Conservation (phyloP, 371 early-diverging fungal genomes). For the Saksenaea oblongispora region DNA sequence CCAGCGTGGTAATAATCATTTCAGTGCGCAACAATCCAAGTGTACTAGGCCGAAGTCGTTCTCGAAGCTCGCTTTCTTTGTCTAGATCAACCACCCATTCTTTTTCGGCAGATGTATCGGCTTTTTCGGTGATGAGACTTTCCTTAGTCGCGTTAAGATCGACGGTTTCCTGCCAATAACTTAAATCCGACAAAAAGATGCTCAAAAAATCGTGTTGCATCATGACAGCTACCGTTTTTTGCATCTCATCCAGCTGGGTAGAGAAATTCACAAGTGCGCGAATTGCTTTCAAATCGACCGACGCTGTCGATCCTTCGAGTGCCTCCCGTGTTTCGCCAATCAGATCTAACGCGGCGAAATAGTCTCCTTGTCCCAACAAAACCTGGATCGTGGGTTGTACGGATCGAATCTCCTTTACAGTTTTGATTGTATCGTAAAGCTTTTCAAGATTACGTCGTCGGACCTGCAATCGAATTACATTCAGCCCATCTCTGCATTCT, state of each 20-base stretch:
- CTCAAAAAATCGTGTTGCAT: constrained; percentile 75
- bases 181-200: constrained; percentile 62
- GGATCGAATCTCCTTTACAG: constrained; percentile 72
- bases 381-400: constrained; percentile 82
- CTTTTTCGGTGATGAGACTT: not conserved
- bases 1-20: constrained; percentile 64
- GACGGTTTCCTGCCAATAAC: constrained; percentile 34
- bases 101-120: not conserved
- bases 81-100: constrained; percentile 17
- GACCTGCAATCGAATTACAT: constrained; percentile 78
- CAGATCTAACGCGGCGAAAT: constrained; percentile 84
- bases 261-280: constrained; percentile 62
- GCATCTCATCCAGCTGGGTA: constrained; percentile 66
- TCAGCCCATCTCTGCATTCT: constrained; percentile 75
- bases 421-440: constrained; percentile 65
- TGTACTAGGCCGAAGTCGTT: constrained; percentile 67
- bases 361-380: constrained; percentile 76
- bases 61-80: constrained; percentile 51
- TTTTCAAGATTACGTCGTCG: constrained; percentile 70
- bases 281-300: constrained; percentile 60
- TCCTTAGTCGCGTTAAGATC: constrained; percentile 21
- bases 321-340: constrained; percentile 73
- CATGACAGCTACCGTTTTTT: constrained; percentile 66
- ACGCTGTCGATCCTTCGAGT: constrained; percentile 29
- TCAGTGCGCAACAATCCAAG: constrained; percentile 78